Evolutionary conservation across 2,329 filamentous ascomycete genomes (phyloP), one percentile per base, ranked within the genome.

Genomic region (Apiospora koreana): DNA sequence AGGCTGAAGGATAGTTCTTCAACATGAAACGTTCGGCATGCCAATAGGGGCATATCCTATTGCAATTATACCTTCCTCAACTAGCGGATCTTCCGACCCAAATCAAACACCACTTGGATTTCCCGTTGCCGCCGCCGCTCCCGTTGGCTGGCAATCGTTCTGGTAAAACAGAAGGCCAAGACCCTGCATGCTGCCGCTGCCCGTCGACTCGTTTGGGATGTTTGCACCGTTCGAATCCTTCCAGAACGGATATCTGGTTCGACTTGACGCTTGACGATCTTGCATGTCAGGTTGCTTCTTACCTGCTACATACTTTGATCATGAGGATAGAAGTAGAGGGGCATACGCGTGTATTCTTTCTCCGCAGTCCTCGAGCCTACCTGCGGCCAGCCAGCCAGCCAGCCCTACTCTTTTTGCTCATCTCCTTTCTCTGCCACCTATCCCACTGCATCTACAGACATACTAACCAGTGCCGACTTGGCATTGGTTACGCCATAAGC

Each of bases 241-340:
- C 54, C 54, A 62, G 28, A 62, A 62, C 38, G 54, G 50, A 28
- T n/a, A 14, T 62, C 54, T 62, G 54, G 54, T 62, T 62, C 31
- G 21, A 62, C 28, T 38, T 38, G 16, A 35, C 16, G 28, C 28
- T 28, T 14, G 50, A 58, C 18, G 50, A 58, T 58, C 50, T 58
- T 21, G 50, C 28, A 35, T 58, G 28, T 16, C 28, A 58, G 21
- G 54, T 38, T 62, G 10, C 31, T 38, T 12, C 1, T 7, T 58
- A 5, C 23, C n/a, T 28, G n/a, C 35, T 35, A 8, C 35, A 8
- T n/a, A n/a, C n/a, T n/a, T n/a, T 35, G 35, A 10, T 31, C 50
- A 2, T 23, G 16, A 35, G 16, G 50, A 21, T 35, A 10, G 16
- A 28, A 35, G 48, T 23, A 21, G 23, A 50, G 46, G 50, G 50